Base-by-base conservation (phyloP, 2,329 filamentous ascomycete genomes). In the Claviceps sp. region DNA sequence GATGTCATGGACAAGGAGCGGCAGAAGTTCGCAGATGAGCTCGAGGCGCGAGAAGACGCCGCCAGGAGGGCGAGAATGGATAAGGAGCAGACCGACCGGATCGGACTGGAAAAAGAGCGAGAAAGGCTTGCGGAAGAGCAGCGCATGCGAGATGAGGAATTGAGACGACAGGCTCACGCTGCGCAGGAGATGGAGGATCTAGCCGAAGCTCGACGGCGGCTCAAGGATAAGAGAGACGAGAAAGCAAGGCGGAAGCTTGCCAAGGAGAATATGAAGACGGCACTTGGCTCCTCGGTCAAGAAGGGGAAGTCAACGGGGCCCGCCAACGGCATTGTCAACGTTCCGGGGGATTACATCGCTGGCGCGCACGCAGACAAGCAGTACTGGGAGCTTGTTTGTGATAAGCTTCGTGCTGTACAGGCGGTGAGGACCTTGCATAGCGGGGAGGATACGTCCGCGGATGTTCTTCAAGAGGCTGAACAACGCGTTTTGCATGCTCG, bases 1-100 rank as follows among this genome's bases (percentile, higher is more conserved):
- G 82, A 86, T 49, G 74, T 83, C 55, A 85, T 95, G 68, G 82
- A 87, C 59, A 80, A 81, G 47, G 78, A 83, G 66, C 75, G 85
- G 59, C 74, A 86, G 62, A 77, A 80, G 58, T 86, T 95, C 78
- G 86, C 87, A 57, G 88, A 95, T 62, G 89, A 96, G 62, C 71
- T 97, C 49, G 89, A 95, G 68, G 77, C 80, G 26, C 74, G 86
- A 20, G 91, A 95, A 66, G 72, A 78, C 34, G 82, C 82, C 2
- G 72, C 81, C 49, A 82, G 80, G 62, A 70, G 79, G 44, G 71
- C 79, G 54, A 76, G 76, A 68, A 76, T 72, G 37, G 76, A 67
- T 13, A 68, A 67, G 51, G 66, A 71, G 45, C 64, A 69, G 50
- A 56, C 55, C 8, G 61, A 63, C 5, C 60, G 60, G 46, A 63